Percentiles rank a stretch among this genome's conserved stretches.
These are phyloP conservation scores for Saccharomycopsis crataegensis DNA, from an alignment of 1,139 yeast genomes.

Conservation along the genomic window DNA sequence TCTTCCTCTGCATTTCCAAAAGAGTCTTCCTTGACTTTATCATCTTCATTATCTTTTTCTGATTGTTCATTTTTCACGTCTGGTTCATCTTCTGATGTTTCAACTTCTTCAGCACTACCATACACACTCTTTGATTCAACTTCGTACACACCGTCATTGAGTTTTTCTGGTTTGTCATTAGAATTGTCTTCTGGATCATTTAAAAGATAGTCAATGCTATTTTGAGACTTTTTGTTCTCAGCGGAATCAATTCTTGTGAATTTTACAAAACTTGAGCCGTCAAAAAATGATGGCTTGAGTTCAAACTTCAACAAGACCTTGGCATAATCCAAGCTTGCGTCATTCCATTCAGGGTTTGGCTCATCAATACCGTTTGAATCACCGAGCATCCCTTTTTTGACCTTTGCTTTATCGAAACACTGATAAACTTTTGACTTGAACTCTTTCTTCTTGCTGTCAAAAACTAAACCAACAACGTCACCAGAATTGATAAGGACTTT, in stretches of 20 bases:
- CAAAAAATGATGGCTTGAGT: slow-evolving; percentile 5
- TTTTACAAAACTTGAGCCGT: slow-evolving; percentile 1
- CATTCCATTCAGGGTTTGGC: slow-evolving; percentile 7
- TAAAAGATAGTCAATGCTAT: slow-evolving; percentile 1
- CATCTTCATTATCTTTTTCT: slow-evolving; percentile 2
- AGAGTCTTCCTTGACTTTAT: not conserved
- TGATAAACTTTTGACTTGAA: too few species aligned
- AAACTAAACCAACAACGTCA: slow-evolving; percentile 16
- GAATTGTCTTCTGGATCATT: not conserved
- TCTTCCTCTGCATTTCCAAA: slow-evolving; percentile 8
- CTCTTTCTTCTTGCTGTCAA: slow-evolving; percentile 3
- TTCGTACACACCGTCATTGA: not conserved
- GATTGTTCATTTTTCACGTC: not conserved
- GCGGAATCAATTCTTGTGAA: slow-evolving; percentile 6
- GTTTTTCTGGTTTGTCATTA: not conserved
- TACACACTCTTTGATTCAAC: not conserved
- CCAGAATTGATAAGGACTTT: slow-evolving; percentile 6
- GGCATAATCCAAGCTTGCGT: slow-evolving; percentile 5
- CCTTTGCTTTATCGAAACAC: not conserved
- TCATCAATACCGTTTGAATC: not conserved
- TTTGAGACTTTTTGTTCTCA: not conserved
- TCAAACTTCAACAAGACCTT: slow-evolving; percentile 12
- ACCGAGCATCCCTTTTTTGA: not conserved
- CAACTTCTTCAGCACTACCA: not conserved
- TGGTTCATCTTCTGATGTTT: not conserved